A percentile compares a stretch with the other conserved stretches of the same genome.
These are phyloP conservation scores for Aspergillus sclerotiicarbonarius DNA, from an alignment of 495 filamentous ascomycete genomes.

Conservation along the genomic window DNA sequence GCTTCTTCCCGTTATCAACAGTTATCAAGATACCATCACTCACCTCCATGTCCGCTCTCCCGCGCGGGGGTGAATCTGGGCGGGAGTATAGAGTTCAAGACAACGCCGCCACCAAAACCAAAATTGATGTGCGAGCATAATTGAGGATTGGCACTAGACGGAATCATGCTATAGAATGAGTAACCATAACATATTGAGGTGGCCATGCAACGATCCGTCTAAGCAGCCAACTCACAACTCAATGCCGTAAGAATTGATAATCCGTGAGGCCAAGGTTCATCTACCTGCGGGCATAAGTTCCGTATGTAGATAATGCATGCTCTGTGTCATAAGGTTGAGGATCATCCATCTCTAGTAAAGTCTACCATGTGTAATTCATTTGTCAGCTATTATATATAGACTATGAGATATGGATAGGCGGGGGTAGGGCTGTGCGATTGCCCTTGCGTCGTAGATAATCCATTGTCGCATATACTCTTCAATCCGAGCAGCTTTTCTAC, in stretches of 20 bases:
- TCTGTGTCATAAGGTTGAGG: not conserved
- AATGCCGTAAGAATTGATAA: too few relatives aligned
- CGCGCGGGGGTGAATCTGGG: not conserved
- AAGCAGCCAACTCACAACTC: too few relatives aligned
- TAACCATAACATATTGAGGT: too few relatives aligned
- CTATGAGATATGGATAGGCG: not conserved
- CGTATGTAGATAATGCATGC: not conserved
- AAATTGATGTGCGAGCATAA: not conserved
- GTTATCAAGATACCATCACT: not conserved
- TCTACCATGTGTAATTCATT: not conserved
- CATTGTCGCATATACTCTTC: not conserved
- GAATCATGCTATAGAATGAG: too few relatives aligned
- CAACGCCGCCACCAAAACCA: not conserved
- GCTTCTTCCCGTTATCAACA: not conserved
- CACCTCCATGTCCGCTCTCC: not conserved
- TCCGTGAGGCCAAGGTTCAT: not conserved
- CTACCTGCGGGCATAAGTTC: not conserved
- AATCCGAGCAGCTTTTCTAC: not conserved
- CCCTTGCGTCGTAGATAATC: constrained; percentile 4
- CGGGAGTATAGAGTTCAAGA: not conserved
- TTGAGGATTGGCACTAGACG: too few relatives aligned
- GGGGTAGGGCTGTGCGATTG: not conserved
- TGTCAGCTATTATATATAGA: not conserved
- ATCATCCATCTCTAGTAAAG: not conserved
- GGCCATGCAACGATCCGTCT: too few relatives aligned